These are phyloP conservation scores for Tricharina praecox DNA, from an alignment of 495 filamentous ascomycete species.

Conservation along the genomic window DNA sequence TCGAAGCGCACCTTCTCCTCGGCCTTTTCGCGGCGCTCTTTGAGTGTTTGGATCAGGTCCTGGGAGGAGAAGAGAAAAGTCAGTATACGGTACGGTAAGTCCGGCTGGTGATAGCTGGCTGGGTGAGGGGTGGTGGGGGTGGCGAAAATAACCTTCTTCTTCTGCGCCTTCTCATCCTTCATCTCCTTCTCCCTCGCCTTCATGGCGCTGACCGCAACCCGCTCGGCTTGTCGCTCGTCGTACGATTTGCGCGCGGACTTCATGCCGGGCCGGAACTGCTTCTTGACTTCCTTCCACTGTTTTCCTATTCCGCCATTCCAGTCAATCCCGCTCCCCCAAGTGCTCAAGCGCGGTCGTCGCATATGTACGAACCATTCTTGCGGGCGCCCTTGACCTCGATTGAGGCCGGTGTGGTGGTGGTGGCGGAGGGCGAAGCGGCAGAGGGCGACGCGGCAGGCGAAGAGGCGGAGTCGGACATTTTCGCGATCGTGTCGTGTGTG, in stretches of 20 bases:
- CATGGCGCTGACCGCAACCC: slow-evolving; percentile 47
- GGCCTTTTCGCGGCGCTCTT: slow-evolving; percentile 66
- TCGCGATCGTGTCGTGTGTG: background rate
- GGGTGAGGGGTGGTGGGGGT: background rate
- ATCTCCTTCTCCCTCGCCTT: slow-evolving; percentile 87
- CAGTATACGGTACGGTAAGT: no score
- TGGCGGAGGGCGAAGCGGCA: slow-evolving; percentile 33
- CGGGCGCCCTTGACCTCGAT: slow-evolving; percentile 24
- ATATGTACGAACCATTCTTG: slow-evolving; percentile 29
- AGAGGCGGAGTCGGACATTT: background rate
- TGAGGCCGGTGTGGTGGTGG: slow-evolving; percentile 22
- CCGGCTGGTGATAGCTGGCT: background rate
- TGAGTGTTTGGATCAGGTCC: slow-evolving; percentile 40
- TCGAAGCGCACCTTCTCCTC: slow-evolving; percentile 87
- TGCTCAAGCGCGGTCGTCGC: no score
- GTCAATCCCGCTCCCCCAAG: no score
- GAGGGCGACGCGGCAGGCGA: background rate
- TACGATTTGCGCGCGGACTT: slow-evolving; percentile 50
- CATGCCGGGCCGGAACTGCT: slow-evolving; percentile 69
- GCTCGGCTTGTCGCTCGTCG: slow-evolving; percentile 49
- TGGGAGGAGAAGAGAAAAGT: background rate
- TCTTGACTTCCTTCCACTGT: slow-evolving; percentile 72
- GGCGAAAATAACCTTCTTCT: slow-evolving; percentile 1
- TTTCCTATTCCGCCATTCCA: slow-evolving; percentile 51
- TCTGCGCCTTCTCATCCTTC: slow-evolving; percentile 67